Base-by-base conservation (phyloP, 192 early-diverging fungal species). In the Thoreauomyces humboldtii region DNA sequence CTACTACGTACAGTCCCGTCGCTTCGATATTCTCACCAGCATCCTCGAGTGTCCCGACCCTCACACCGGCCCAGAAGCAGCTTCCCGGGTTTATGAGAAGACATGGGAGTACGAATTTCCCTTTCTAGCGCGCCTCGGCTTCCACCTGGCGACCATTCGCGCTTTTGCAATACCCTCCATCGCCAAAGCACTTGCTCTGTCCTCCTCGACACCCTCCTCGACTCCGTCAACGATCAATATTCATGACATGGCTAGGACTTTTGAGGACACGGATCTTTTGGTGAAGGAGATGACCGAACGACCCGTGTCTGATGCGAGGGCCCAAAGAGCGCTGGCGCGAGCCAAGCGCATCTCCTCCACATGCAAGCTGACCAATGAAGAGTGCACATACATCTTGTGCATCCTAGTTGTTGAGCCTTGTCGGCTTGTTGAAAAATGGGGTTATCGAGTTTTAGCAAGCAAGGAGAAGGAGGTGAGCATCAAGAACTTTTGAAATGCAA, bases 91-190 rank as follows among this genome's bases (percentile, higher is more conserved):
- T 11, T 57, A 66, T 46, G 64, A 57, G 41, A 66, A 66, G 54
- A 66, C 54, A 12, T 66, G 64, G 64, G 64, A 42, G 28, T 57
- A 57, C 32, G 64, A 66, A 43, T 66, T 66, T 57, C 64, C 64
- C 12, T 66, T 66, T 35, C 32, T 66, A 17, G 37, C 53, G 12
- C 6, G 64, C 24, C 28, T 66, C 42, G 64, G 43, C 24, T 57
- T 66, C 29, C 64, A 66, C 27, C 43, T 66, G 24, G 52, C 31
- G 7, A 19, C 57, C 19, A n/a, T 66, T 12, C 33, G 42, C 27
- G 64, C 64, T 14, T 45, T 21, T 44, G 51, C 64, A 5, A 66
- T 66, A 11, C 64, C 64, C 3, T 66, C 64, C 17, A 66, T 66
- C 24, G 64, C 64, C 15, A 15, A 66, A 46, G 51, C 64, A 19